Evolutionary conservation across 2,329 filamentous ascomycete species (phyloP), one percentile per base, ranked within the genome.

Genomic region (Fusarium sp.): DNA sequence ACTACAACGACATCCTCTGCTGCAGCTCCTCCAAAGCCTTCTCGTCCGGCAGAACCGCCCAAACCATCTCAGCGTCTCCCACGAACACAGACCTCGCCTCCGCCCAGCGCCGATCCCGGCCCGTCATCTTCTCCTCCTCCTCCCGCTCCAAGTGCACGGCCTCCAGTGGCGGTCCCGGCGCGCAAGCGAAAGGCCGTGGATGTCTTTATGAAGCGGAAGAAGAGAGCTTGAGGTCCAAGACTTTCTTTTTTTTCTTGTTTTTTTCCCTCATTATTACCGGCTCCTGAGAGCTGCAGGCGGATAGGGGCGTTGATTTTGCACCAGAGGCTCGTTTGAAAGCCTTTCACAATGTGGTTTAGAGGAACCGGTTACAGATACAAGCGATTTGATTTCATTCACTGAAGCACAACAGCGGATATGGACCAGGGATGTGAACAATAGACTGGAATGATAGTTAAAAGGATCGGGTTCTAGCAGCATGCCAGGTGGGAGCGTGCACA

Each of bases 121-220:
- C 62, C 61, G 16, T 58, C 51, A 23, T 61, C 76, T 51, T 74
- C 73, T 28, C 73, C 77, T 23, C 69, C 74, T 37, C 66, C 64
- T 7, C 69, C 69, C 4, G 28, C 53, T 27, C 8, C 57, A 31
- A 56, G 54, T 28, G 27, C 62, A 43, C 53, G 67, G 46, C 50
- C 68, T 44, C 41, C 64, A 18, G 11, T 50, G 12, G 34, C 54
- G 13, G 43, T 61, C 28, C 65, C 50, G 3, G 54, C 70, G 9
- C 77, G 79, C 43, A 87, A 87, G 71, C 81, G 85, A 56, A 85
- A 85, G 71, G 74, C 78, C 1, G 82, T 83, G 6, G 82, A 83
- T 65, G 78, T 87, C n/a, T 88, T 88, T 66, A 86, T 87, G 83
- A 80, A 78, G 41, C 71, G 68, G 46, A 83, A 84, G 75, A 86